Conservation (phyloP, 2,329 filamentous ascomycete species). For the Aspergillus floridensis region DNA sequence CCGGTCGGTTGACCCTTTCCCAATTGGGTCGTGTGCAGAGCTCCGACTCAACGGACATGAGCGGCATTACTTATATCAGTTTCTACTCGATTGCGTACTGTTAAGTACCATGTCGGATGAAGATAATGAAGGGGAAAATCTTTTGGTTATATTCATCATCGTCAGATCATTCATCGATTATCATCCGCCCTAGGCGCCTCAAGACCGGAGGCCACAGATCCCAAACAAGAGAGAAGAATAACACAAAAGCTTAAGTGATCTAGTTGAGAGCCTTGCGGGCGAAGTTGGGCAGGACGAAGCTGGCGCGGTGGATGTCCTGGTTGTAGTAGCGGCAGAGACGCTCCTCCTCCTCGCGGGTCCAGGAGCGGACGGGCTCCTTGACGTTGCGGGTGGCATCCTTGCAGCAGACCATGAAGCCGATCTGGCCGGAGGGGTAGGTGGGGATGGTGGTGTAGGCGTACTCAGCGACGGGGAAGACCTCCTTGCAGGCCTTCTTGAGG, state of each 20-base stretch:
- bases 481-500: conserved; percentile 94
- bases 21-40: too few species aligned
- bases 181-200: conserved; percentile 10
- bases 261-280: conserved; percentile 67
- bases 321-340: conserved; percentile 97
- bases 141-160: conserved; percentile 17
- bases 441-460: conserved; percentile 99
- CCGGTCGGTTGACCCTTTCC: too few species aligned
- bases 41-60: too few species aligned
- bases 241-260: conserved; percentile 11
- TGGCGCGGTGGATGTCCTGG: conserved; percentile 90
- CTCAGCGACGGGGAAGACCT: conserved; percentile 96
- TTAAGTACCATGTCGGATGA: too few species aligned
- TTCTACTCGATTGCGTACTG: too few species aligned
- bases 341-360: conserved; percentile 84
- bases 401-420: conserved; percentile 99
- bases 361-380: conserved; percentile 77
- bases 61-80: too few species aligned
- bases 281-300: conserved; percentile 91
- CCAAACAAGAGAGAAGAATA: conserved; percentile 7
- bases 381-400: conserved; percentile 86
- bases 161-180: conserved; percentile 20
- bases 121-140: not conserved
- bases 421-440: conserved; percentile 97
- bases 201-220: conserved; percentile 6